phyloP scores from a whole-genome alignment of 1,139 yeast genomes.

The Scheffersomyces cryptocercus region DNA sequence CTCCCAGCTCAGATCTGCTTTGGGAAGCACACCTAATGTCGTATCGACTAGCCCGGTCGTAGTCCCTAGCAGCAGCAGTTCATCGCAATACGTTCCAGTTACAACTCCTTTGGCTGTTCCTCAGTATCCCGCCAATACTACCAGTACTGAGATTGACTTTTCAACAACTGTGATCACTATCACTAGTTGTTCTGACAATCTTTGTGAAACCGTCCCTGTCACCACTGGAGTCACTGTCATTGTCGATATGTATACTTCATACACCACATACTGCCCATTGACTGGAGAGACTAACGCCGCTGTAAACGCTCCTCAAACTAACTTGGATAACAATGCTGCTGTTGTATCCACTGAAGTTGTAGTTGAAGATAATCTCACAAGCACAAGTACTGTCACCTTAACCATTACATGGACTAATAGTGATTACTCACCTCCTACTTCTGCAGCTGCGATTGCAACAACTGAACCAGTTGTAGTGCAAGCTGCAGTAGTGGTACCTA shows the following conservation, averaged over 20 bases:
- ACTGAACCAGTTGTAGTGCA: not conserved
- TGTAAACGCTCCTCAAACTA: too few relatives aligned
- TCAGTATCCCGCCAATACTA: not conserved
- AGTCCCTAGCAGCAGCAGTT: not conserved
- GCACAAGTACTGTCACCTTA: not conserved
- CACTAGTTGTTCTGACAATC: conserved; percentile 30
- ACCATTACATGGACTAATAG: not conserved
- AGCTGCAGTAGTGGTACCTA: too few relatives aligned
- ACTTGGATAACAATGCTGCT: not conserved
- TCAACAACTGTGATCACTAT: conserved; percentile 29
- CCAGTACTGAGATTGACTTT: conserved; percentile 18
- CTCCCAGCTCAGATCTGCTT: conserved; percentile 12
- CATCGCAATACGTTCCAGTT: not conserved
- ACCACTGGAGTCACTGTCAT: conserved; percentile 42
- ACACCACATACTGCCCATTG: conserved; percentile 10
- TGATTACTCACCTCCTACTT: not conserved
- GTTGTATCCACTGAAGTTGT: not conserved
- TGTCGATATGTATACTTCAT: conserved; percentile 19
- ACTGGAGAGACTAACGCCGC: not conserved
- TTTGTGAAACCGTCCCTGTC: conserved; percentile 28
- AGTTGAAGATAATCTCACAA: not conserved
- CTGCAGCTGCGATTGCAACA: not conserved
- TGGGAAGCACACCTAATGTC: not conserved
- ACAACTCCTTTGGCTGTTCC: not conserved
- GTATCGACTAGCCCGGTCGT: not conserved